These are phyloP conservation scores for Thymus quinquecostatus DNA, from an alignment of 257 asterid species.

Conservation along the genomic window DNA sequence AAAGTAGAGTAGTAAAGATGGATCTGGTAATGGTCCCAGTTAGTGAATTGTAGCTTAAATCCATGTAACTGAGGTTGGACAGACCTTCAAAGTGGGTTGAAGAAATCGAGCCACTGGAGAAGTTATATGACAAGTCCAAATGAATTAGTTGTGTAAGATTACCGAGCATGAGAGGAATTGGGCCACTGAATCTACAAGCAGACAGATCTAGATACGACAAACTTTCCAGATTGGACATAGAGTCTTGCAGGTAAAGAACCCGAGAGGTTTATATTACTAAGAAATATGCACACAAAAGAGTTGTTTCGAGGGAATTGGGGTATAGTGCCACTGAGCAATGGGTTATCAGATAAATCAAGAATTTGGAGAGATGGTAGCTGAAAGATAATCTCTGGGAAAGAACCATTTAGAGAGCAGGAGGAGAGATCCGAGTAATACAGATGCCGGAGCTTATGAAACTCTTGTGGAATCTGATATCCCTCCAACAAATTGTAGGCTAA, in stretches of 20 bases:
- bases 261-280: conserved; percentile 36
- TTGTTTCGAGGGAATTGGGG: conserved; percentile 25
- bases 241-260: conserved; percentile 33
- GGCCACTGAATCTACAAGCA: conserved; percentile 29
- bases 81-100: not conserved
- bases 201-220: conserved; percentile 37
- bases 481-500: not conserved
- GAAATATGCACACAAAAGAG: conserved; percentile 29
- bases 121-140: not conserved
- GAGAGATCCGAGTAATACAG: not conserved
- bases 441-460: not conserved
- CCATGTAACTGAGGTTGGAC: not conserved
- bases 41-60: conserved; percentile 10
- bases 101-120: conserved; percentile 27
- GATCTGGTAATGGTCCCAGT: conserved; percentile 35
- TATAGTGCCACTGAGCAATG: conserved; percentile 32
- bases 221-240: conserved; percentile 36
- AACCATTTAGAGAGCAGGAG: not conserved
- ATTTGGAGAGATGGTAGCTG: conserved; percentile 34
- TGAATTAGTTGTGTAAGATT: not conserved
- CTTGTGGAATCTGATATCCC: not conserved
- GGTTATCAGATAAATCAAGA: conserved; percentile 28
- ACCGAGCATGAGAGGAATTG: not conserved
- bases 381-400: conserved; percentile 21
- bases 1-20: conserved; percentile 37